Percentiles rank a stretch among this genome's conserved stretches.
Conservation (phyloP, 2,329 filamentous ascomycete genomes). For the Neodidymelliopsis sp. region DNA sequence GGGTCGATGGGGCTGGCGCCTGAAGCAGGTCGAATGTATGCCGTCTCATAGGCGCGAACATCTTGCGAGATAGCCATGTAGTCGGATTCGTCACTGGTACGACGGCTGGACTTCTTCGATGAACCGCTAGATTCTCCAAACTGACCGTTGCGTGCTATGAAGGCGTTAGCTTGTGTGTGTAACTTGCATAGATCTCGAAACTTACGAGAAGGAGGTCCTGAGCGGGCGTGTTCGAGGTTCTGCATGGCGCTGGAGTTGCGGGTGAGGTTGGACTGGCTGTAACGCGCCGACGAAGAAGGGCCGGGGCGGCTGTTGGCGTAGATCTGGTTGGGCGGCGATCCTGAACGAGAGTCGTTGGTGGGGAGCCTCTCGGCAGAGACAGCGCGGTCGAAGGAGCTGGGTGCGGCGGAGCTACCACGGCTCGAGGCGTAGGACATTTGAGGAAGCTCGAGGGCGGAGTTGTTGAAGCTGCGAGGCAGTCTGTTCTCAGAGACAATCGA, state of each 20-base stretch:
- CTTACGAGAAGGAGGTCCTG: conserved; percentile 41
- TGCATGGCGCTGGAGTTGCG: conserved; percentile 45
- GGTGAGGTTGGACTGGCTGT: conserved; percentile 44
- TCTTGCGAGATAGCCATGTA: conserved; percentile 40
- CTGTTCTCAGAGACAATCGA: conserved; percentile 43
- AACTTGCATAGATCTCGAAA: not conserved
- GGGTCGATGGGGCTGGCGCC: conserved; percentile 38
- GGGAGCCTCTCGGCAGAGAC: conserved; percentile 47
- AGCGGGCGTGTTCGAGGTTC: conserved; percentile 39
- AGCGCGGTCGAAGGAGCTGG: conserved; percentile 50
- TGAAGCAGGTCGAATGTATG: conserved; percentile 41
- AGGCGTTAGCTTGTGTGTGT: conserved; percentile 8
- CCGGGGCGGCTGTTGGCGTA: conserved; percentile 32
- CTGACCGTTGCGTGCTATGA: conserved; percentile 33
- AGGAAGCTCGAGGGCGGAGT: conserved; percentile 44
- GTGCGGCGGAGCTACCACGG: conserved; percentile 43
- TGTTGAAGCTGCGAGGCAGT: conserved; percentile 39
- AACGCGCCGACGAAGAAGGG: conserved; percentile 42
- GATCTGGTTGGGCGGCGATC: conserved; percentile 32
- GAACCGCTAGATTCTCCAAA: conserved; percentile 26
- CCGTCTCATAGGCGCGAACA: conserved; percentile 43
- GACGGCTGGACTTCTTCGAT: conserved; percentile 40
- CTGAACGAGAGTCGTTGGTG: conserved; percentile 38
- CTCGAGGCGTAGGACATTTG: conserved; percentile 43
- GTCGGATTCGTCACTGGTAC: conserved; percentile 47